Conservation (phyloP, 768 basidiomycete species). For the Rhizopogon vulgaris region DNA sequence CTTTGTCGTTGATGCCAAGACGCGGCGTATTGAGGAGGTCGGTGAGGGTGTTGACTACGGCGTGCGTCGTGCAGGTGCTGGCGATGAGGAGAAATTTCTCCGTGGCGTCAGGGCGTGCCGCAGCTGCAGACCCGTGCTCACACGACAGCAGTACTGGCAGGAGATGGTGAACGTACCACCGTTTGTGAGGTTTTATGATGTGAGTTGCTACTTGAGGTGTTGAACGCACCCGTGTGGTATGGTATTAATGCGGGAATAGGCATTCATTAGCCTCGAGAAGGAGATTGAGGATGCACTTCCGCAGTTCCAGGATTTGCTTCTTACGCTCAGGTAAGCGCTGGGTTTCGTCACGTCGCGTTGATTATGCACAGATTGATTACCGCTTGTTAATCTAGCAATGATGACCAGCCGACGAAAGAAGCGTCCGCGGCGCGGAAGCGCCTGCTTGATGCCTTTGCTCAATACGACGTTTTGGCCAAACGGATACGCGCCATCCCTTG, state of each 20-base stretch:
- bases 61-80: slow-evolving; percentile 40
- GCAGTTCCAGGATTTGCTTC: slow-evolving; percentile 80
- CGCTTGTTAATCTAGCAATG: slow-evolving; percentile 18
- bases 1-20: slow-evolving; percentile 79
- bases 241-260: slow-evolving; percentile 29
- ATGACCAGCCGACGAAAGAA: slow-evolving; percentile 57
- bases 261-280: slow-evolving; percentile 68
- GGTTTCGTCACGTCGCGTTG: not conserved
- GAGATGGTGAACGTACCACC: slow-evolving; percentile 53
- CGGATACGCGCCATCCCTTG: slow-evolving; percentile 72
- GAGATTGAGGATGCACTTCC: slow-evolving; percentile 89
- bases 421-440: slow-evolving; percentile 70
- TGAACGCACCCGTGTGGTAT: not conserved
- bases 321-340: slow-evolving; percentile 51
- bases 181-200: slow-evolving; percentile 69
- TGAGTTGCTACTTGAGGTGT: slow-evolving; percentile 20
- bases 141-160: slow-evolving; percentile 74
- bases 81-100: slow-evolving; percentile 76
- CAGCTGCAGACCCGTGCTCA: slow-evolving; percentile 76
- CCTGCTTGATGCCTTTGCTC: slow-evolving; percentile 77
- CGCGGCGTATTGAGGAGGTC: slow-evolving; percentile 78
- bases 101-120: slow-evolving; percentile 87
- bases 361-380: slow-evolving; percentile 16
- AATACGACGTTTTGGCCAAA: slow-evolving; percentile 86
- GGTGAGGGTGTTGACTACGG: slow-evolving; percentile 79